These are phyloP conservation scores for Penicillium pulvis DNA, from an alignment of 495 filamentous ascomycete species.

Conservation along the genomic window DNA sequence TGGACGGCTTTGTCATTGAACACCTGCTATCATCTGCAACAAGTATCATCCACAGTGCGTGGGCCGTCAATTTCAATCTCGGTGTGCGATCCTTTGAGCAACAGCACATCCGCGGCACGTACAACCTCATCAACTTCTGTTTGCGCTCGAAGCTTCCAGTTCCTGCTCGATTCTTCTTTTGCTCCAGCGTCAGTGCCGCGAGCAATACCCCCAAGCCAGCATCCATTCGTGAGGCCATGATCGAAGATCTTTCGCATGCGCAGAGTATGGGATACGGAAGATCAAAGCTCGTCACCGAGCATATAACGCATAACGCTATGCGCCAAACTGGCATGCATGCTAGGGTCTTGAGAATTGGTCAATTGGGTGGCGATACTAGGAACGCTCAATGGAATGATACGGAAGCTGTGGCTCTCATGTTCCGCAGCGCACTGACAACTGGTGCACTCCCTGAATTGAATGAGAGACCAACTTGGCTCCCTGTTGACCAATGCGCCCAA, in stretches of 20 bases:
- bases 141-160: slow-evolving; percentile 35
- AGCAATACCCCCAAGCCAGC: slow-evolving; percentile 34
- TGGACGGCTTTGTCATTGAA: slow-evolving; percentile 37
- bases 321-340: slow-evolving; percentile 33
- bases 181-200: slow-evolving; percentile 59
- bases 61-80: slow-evolving; percentile 75
- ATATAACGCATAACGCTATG: slow-evolving; percentile 48
- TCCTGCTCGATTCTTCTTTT: slow-evolving; percentile 55
- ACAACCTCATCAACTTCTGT: slow-evolving; percentile 61
- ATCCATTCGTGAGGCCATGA: slow-evolving; percentile 50
- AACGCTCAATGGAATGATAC: slow-evolving; percentile 63
- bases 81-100: slow-evolving; percentile 59
- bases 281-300: slow-evolving; percentile 66
- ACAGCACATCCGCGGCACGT: slow-evolving; percentile 59
- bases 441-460: slow-evolving; percentile 56
- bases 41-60: slow-evolving; percentile 62
- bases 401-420: slow-evolving; percentile 66
- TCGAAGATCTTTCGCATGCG: slow-evolving; percentile 49
- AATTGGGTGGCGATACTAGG: slow-evolving; percentile 59
- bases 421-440: slow-evolving; percentile 50
- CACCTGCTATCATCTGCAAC: slow-evolving; percentile 47
- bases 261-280: slow-evolving; percentile 59
- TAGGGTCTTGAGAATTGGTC: slow-evolving; percentile 59
- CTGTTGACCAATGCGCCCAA: slow-evolving; percentile 35
- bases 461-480: slow-evolving; percentile 58